Evolutionary conservation across 139 green algal species (phyloP).

Genomic region (Chlorella sp.): DNA sequence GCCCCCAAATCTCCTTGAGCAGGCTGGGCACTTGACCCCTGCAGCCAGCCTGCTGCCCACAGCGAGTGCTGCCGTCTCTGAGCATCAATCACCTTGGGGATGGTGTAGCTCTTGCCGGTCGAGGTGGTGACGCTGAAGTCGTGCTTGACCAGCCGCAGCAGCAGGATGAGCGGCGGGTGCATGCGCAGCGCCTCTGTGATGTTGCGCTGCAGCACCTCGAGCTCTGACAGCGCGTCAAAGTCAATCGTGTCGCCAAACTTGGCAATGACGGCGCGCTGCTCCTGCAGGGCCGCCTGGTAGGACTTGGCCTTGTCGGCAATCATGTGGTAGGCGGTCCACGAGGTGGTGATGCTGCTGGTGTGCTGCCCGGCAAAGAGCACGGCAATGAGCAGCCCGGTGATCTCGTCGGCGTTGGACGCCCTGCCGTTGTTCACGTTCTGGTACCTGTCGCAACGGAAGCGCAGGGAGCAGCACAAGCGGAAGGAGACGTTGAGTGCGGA

Average conservation of each 20-base stretch:
- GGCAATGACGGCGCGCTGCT: conserved; percentile 73
- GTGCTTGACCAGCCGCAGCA: conserved; percentile 84
- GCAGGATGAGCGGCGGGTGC: conserved; percentile 92
- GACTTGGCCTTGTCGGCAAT: conserved; percentile 46
- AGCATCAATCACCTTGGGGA: conserved; percentile 94
- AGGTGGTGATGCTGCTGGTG: conserved; percentile 90
- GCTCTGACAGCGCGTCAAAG: conserved; percentile 1
- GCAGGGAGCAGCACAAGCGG: too few species aligned
- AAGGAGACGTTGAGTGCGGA: too few species aligned
- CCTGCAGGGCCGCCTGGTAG: conserved; percentile 40
- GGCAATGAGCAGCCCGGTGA: conserved; percentile 96
- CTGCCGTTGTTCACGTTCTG: conserved; percentile 72
- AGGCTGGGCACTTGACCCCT: too few species aligned
- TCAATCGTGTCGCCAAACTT: conserved; percentile 1
- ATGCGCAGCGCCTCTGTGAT: conserved; percentile 91
- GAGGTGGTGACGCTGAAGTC: conserved; percentile 80
- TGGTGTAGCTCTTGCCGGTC: conserved; percentile 63
- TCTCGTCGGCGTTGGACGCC: conserved; percentile 82
- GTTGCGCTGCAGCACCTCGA: conserved; percentile 66
- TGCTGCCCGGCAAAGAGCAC: conserved; percentile 97
- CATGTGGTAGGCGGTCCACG: conserved; percentile 86
- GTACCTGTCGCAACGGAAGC: too few species aligned
- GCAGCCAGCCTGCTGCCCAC: too few species aligned
- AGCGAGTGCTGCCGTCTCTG: too few species aligned
- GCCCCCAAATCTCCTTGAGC: too few species aligned